A percentile compares a stretch with the other conserved stretches of the same genome.
Conservation (phyloP, 2,329 filamentous ascomycete species). For the Emergomyces africanus region DNA sequence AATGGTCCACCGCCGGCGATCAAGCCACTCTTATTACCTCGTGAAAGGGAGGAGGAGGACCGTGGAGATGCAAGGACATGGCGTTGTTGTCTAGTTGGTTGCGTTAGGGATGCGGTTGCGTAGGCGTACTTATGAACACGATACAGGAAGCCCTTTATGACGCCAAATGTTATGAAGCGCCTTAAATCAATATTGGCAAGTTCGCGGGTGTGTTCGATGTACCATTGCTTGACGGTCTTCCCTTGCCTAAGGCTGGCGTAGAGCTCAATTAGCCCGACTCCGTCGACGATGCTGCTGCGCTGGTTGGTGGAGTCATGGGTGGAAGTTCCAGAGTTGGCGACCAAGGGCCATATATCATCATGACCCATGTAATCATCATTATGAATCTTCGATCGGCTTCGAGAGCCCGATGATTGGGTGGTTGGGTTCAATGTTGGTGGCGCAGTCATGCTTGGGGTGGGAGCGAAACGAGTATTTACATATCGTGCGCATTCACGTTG, state of each 20-base stretch:
- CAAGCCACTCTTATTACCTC: constrained; percentile 4
- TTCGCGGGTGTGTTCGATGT: constrained; percentile 58
- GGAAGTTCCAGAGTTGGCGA: constrained; percentile 19
- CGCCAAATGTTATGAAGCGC: constrained; percentile 84
- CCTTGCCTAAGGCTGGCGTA: constrained; percentile 78
- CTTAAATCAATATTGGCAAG: constrained; percentile 73
- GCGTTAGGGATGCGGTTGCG: constrained; percentile 24
- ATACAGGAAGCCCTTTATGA: constrained; percentile 91
- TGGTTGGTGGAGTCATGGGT: constrained; percentile 10
- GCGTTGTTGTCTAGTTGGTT: constrained; percentile 4
- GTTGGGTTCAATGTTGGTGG: constrained; percentile 9
- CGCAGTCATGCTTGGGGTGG: constrained; percentile 17
- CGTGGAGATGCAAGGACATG: not conserved
- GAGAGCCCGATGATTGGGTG: constrained; percentile 2
- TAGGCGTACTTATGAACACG: constrained; percentile 85
- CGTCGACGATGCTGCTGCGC: constrained; percentile 24
- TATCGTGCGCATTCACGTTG: constrained; percentile 83
- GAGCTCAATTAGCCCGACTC: constrained; percentile 54
- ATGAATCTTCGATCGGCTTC: not conserved
- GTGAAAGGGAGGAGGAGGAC: constrained; percentile 6
- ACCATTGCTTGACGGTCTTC: constrained; percentile 76
- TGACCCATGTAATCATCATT: constrained; percentile 16
- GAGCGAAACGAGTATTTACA: constrained; percentile 46
- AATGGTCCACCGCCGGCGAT: constrained; percentile 2
- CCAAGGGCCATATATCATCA: constrained; percentile 33